Percentiles rank a stretch among this genome's conserved stretches.
Conservation (phyloP, 2,329 filamentous ascomycete species). For the Verticillium nubilum region DNA sequence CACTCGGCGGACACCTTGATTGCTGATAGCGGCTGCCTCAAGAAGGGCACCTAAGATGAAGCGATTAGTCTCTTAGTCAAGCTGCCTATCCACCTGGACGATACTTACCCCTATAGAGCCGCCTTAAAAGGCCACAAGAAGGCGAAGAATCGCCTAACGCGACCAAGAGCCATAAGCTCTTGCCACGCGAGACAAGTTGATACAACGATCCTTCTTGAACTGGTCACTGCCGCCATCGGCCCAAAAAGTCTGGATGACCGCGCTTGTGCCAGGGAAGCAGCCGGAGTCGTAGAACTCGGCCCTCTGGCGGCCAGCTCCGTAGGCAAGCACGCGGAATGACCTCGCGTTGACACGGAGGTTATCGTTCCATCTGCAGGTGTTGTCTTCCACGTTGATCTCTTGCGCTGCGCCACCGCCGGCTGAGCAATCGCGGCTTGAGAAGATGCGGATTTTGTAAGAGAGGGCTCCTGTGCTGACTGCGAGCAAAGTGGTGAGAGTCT, state of each 20-base stretch:
- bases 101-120: too few species aligned
- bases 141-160: background rate
- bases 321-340: background rate
- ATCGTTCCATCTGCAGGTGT: background rate
- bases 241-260: background rate
- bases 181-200: background rate
- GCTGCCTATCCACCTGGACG: too few species aligned
- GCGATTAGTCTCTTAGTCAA: too few species aligned
- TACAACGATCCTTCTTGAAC: background rate
- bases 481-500: background rate
- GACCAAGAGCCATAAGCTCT: background rate
- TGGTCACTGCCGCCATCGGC: background rate
- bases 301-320: background rate
- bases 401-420: background rate
- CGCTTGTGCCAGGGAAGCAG: background rate
- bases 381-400: background rate
- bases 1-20: too few species aligned
- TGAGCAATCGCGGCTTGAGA: background rate
- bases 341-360: background rate
- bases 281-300: background rate
- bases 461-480: background rate
- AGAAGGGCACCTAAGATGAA: too few species aligned
- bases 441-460: background rate
- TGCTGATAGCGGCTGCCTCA: too few species aligned
- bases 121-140: too few species aligned